Evolutionary conservation across 805 yeast genomes (phyloP).

Genomic region (Pichia phayaonensis): DNA sequence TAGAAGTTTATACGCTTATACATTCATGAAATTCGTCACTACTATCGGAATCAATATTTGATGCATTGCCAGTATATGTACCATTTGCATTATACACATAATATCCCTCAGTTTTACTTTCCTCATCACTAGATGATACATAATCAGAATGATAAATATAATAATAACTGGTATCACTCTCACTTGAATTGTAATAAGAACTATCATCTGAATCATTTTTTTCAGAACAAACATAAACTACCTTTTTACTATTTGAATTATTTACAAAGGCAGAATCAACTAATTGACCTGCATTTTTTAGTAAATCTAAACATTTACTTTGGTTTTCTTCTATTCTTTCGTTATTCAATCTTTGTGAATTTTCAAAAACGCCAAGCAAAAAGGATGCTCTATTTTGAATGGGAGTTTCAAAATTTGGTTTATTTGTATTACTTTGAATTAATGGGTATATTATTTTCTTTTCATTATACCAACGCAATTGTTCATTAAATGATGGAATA

Average conservation of each 20-base stretch:
- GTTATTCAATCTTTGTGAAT: not conserved
- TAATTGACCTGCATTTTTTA: not conserved
- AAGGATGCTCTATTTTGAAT: not conserved
- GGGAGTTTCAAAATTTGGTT: not conserved
- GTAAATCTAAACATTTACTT: not conserved
- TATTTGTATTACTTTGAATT: not conserved
- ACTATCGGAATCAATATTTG: not conserved
- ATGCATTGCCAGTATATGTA: not conserved
- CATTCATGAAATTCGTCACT: not conserved
- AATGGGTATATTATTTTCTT: constrained; percentile 2
- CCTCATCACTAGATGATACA: not conserved
- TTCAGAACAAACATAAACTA: not conserved
- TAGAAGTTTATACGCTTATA: not conserved
- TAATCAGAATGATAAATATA: not conserved
- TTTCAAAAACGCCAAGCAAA: not conserved
- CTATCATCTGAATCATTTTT: not conserved
- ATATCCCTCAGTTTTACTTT: not conserved
- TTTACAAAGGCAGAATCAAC: not conserved
- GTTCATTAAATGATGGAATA: not conserved
- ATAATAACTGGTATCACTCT: not conserved
- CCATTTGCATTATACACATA: not conserved
- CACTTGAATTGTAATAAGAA: not conserved
- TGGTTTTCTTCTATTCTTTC: not conserved
- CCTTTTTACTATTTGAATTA: not conserved
- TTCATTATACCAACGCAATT: constrained; percentile 5